Percentiles rank a stretch among this genome's conserved stretches.
These are phyloP conservation scores for Globisporangium radiosum DNA, from an alignment of 352 stramenopile species.

Conservation along the genomic window DNA sequence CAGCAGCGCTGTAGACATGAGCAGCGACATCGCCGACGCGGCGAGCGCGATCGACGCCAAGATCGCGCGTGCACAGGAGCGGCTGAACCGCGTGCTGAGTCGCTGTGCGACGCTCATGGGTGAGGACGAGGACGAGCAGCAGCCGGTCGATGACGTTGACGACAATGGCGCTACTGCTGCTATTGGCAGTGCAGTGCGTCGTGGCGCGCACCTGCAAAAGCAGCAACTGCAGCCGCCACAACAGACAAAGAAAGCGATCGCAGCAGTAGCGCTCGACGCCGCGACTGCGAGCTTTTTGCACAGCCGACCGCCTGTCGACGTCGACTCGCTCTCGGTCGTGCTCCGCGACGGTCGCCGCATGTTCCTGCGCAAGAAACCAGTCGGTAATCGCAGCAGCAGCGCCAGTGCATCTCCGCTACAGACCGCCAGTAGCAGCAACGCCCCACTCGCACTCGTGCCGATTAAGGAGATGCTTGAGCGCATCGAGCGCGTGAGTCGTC, in stretches of 20 bases:
- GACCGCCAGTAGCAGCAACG: slow-evolving; percentile 1
- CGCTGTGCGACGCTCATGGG: slow-evolving; percentile 55
- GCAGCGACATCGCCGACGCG: neutral
- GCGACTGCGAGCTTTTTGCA: slow-evolving; percentile 42
- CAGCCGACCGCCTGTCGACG: slow-evolving; percentile 51
- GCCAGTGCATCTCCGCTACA: slow-evolving; percentile 9
- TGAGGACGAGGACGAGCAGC: slow-evolving; percentile 21
- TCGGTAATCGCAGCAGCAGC: neutral
- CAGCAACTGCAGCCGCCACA: slow-evolving; percentile 7
- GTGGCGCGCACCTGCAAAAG: slow-evolving; percentile 14
- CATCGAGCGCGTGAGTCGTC: slow-evolving; percentile 32
- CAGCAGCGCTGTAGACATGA: no score
- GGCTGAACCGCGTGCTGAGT: slow-evolving; percentile 49
- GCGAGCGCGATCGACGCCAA: slow-evolving; percentile 16
- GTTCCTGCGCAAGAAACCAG: slow-evolving; percentile 60
- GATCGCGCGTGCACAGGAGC: slow-evolving; percentile 32
- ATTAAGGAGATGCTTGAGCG: slow-evolving; percentile 52
- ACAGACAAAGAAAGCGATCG: neutral
- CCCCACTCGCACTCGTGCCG: slow-evolving; percentile 28
- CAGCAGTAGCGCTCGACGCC: slow-evolving; percentile 19
- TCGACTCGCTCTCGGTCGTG: slow-evolving; percentile 53
- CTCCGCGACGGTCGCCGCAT: slow-evolving; percentile 41
- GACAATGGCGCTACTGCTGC: slow-evolving; percentile 12
- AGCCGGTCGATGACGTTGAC: neutral
- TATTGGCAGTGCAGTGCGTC: neutral